A percentile compares a stretch with the other conserved stretches of the same genome.
These are phyloP conservation scores for Sarcomyxa edulis DNA, from an alignment of 768 basidiomycete genomes.

Conservation along the genomic window DNA sequence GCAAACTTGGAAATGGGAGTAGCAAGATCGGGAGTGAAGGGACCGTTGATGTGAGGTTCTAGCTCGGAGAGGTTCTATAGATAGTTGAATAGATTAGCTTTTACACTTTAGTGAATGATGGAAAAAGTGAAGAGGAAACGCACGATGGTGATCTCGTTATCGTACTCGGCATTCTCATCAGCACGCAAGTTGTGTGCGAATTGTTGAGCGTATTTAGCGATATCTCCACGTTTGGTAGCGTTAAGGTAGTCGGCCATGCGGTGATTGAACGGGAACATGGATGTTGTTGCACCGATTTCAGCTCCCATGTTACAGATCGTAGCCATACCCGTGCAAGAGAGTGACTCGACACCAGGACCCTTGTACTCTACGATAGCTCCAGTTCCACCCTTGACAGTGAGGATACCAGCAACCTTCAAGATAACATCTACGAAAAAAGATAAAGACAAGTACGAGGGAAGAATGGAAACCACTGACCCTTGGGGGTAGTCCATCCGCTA, in stretches of 20 bases:
- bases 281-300: conserved; percentile 98
- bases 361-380: conserved; percentile 98
- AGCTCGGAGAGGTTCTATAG: conserved; percentile 87
- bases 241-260: conserved; percentile 93
- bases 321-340: conserved; percentile 98
- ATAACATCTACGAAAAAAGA: conserved; percentile 69
- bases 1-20: conserved; percentile 98
- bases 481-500: conserved; percentile 94
- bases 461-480: conserved; percentile 57
- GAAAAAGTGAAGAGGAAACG: conserved; percentile 20
- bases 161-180: conserved; percentile 88
- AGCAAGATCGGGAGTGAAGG: conserved; percentile 99
- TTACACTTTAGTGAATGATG: not conserved
- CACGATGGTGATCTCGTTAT: conserved; percentile 89
- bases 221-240: conserved; percentile 88
- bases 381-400: conserved; percentile 99
- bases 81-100: not conserved
- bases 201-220: conserved; percentile 81
- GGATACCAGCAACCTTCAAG: conserved; percentile 97
- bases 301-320: conserved; percentile 99
- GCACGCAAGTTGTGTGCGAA: conserved; percentile 90
- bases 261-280: conserved; percentile 96
- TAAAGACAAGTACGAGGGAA: not conserved
- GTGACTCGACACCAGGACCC: conserved; percentile 90
- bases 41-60: conserved; percentile 99